Base-by-base conservation (phyloP, 495 filamentous ascomycete genomes). In the Trichoderma virens region DNA sequence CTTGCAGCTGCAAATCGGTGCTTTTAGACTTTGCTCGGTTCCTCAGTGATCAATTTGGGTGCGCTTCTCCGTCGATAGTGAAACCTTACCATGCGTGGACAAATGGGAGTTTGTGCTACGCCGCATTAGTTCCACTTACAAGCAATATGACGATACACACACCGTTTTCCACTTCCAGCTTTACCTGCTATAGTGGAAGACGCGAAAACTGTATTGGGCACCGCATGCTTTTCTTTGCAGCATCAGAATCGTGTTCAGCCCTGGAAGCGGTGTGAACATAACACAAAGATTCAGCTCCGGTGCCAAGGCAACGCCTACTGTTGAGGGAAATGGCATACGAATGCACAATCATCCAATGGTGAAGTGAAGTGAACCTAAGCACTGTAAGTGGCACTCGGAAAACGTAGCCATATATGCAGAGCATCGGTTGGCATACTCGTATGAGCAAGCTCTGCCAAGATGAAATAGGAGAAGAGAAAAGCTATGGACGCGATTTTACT, bases 1-100 rank as follows among this genome's bases (percentile, higher is more conserved):
- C 47, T 25, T 56, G 47, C 47, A 56, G 47, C 8, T 13, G 11
- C 20, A 11, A 27, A 56, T 56, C 23, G 47, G 23, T 14, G 16
- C 23, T 56, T 56, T 27, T 11, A 11, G 0, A 18, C 47, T 28
- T 43, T 43, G 9, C 20, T 25, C 38, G 23, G 39, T 41, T 35
- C 30, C 30, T 45, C 23, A 62, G 30, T 30, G 45, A 62, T 45
- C 25, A 62, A 43, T 61, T 35, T 61, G 60, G 56, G 65, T 56
- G 45, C 60, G 61, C 61, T 62, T 41, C 23, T 56, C 47, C 47
- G 47, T 56, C 23, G 16, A 27, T 56, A 14, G 47, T 56, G 47
- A 56, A 28, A 56, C 47, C 47, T 28, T 56, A 13, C 43, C 43
- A 30, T 56, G 47, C 47, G 47, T 13, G 25, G 47, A 23, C 47